Conservation (phyloP, 2,329 filamentous ascomycete genomes). For the Penicillium sp. region DNA sequence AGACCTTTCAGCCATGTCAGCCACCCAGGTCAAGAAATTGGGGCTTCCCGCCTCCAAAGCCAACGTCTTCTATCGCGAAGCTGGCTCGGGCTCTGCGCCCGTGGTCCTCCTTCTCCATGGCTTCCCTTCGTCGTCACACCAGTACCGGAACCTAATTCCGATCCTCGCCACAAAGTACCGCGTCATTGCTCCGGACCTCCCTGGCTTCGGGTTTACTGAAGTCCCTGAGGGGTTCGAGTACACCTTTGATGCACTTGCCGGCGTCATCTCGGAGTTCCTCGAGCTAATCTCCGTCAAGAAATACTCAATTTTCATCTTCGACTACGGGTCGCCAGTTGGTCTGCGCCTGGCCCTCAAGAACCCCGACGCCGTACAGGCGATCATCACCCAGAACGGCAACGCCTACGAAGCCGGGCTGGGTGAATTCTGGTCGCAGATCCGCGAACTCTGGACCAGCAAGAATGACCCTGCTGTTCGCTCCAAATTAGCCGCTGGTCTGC, state of each 20-base stretch:
- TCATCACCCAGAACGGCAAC: constrained; percentile 66
- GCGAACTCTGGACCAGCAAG: constrained; percentile 52
- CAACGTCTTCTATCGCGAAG: constrained; percentile 47
- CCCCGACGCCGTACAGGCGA: constrained; percentile 55
- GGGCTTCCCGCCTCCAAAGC: constrained; percentile 6
- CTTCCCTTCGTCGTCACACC: constrained; percentile 52
- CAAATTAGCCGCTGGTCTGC: constrained; percentile 37
- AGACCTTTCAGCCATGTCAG: neutral
- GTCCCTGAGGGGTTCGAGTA: constrained; percentile 55
- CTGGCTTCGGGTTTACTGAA: constrained; percentile 64
- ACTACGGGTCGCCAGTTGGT: constrained; percentile 65
- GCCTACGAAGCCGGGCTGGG: constrained; percentile 63
- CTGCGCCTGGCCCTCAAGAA: constrained; percentile 58
- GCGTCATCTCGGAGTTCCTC: constrained; percentile 56
- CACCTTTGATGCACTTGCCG: constrained; percentile 59
- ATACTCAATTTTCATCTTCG: constrained; percentile 65
- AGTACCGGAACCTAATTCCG: constrained; percentile 53
- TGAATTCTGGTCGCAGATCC: constrained; percentile 57
- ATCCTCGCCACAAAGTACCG: constrained; percentile 48
- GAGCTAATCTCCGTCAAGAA: constrained; percentile 52
- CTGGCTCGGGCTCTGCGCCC: constrained; percentile 38
- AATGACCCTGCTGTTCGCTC: constrained; percentile 41
- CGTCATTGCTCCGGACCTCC: constrained; percentile 63
- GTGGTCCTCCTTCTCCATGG: constrained; percentile 54
- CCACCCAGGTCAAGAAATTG: neutral